phyloP scores from a whole-genome alignment of 2,329 filamentous ascomycete genomes.

The Blastomyces percursus region DNA sequence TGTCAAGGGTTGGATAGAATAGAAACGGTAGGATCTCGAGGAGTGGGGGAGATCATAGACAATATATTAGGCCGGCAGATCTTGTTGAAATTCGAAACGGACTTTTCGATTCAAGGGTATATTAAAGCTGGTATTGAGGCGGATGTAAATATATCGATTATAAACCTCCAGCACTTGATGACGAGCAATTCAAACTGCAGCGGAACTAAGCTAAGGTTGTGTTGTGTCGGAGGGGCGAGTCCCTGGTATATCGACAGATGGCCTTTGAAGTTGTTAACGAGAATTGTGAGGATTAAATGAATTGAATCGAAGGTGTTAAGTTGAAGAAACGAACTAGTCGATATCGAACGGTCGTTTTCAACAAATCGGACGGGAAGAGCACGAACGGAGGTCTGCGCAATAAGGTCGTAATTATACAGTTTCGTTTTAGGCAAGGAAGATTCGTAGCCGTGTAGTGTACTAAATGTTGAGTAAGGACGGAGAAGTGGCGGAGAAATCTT shows the following conservation, averaged over 20 bases:
- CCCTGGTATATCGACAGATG: not conserved
- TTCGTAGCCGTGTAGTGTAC: not conserved
- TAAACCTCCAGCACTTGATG: not conserved
- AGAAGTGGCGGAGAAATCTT: not conserved
- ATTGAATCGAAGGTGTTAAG: not conserved
- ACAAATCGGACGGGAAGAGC: not conserved
- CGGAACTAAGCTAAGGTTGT: not conserved
- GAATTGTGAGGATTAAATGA: not conserved
- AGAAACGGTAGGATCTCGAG: not conserved
- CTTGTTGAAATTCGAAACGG: not conserved
- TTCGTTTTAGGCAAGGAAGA: not conserved
- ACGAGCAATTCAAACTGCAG: not conserved
- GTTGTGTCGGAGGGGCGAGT: not conserved
- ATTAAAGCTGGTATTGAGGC: not conserved
- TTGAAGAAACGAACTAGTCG: conserved; percentile 4
- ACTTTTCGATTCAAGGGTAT: not conserved
- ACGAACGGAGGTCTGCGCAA: not conserved
- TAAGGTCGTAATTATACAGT: not conserved
- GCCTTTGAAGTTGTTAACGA: not conserved
- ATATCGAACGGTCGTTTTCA: conserved; percentile 2
- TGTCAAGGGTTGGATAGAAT: not conserved
- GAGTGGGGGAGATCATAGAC: not conserved
- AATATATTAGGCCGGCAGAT: not conserved
- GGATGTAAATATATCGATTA: not conserved
- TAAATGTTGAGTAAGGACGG: not conserved